Base-by-base conservation (phyloP, 768 basidiomycete species). In the Pleurotus tuber-regium region DNA sequence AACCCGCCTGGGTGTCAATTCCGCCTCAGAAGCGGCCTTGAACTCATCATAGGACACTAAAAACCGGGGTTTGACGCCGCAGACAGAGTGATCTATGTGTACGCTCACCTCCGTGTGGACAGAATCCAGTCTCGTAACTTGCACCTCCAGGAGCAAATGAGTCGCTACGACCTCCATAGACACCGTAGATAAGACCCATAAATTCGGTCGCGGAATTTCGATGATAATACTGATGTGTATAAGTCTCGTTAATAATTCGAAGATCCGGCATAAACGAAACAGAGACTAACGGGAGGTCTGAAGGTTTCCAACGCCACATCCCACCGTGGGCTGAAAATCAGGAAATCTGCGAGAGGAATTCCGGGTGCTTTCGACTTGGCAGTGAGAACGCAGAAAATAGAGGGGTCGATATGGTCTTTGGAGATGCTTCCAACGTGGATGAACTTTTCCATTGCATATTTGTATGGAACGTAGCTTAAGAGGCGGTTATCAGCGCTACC, bases 401-500 rank as follows among this genome's bases (percentile, higher is more conserved):
- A 83, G 1, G 84, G 84, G 60, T 86, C 84, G 61, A 85, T 80
- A 63, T 87, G 85, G 62, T 87, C 85, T 58, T 76, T 80, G 30
- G 80, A 78, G 59, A 86, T 82, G 53, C 78, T 80, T 14, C 84
- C 84, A 43, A 86, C 80, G 57, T 74, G 73, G 54, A 78, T 68
- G 64, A 84, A 86, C 62, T 83, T 83, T 64, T 80, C 80, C 65
- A 84, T 59, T 8, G 76, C 80, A 56, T 86, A 85, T 64, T 86
- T 85, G 70, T 79, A 84, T 0, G 83, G 82, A 5, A 83, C 78
- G 59, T 84, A 84, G 65, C 82, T 83, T 46, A 10, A 10, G n/a
- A 28, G 23, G 18, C 28, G 18, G 25, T 26, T 16, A 36, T 36
- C 19, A 8, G 31, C 14, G 29, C 24, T 26, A 40, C 42, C 39